Base-by-base conservation (phyloP, 225 moss, liverwort and hornwort genomes). In the Physcomitrellopsis africana region DNA sequence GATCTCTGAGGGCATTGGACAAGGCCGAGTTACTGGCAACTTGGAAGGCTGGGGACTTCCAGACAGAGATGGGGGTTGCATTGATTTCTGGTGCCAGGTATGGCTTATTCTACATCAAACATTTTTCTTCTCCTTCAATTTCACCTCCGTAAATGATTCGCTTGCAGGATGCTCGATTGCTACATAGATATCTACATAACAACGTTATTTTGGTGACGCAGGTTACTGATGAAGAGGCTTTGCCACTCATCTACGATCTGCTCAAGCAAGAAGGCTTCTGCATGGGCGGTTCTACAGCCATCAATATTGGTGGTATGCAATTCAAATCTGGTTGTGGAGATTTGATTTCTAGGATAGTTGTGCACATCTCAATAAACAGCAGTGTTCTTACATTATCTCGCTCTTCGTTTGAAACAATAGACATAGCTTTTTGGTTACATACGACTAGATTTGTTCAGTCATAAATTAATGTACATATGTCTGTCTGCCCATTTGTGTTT, bases 261-360 rank as follows among this genome's bases (percentile, higher is more conserved):
- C 88, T 96, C 56, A 94, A 94, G 84, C 94, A 96, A 87, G 96
- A 96, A 76, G 96, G 96, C 60, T 92, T 89, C 66, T 96, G 94
- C 84, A 91, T 96, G 86, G 96, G 96, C 49, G 89, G 84, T 44
- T 96, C 96, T 15, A 94, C 94, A 45, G 96, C 88, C 20, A 90
- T 96, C 37, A 96, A 93, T 41, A 87, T 93, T 15, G 89, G 87
- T 43, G 89, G 88, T 91, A 78, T 22, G 20, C 18, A 32, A 3
- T 63, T 8, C 12, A 37, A 17, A 3, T 10, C 16, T 15, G 32
- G 17, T 14, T 18, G 4, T 53, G 15, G 18, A 53, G 48, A 15
- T 49, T 53, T 15, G 18, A 15, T 53, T n/a, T 1, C 53, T 29
- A 23, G 20, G 15, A 60, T 3, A 10, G 12, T 51, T 18, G 1